Evolutionary conservation across 192 early-diverging fungal genomes (phyloP), one percentile per base, ranked within the genome.

Genomic region (Coemansia sp.): DNA sequence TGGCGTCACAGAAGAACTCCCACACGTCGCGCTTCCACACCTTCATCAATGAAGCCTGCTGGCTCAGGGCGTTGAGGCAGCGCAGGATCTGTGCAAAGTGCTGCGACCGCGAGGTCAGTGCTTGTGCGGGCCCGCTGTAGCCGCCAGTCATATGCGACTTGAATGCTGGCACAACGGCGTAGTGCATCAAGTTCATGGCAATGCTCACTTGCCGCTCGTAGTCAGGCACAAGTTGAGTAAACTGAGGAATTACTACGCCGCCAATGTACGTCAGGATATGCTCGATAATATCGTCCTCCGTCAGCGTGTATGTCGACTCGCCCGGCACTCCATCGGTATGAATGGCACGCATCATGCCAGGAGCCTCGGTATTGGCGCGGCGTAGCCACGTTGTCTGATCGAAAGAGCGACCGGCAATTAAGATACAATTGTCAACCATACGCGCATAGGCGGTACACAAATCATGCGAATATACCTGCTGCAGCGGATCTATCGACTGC

Each of bases 101-200:
- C 59, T 67, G 66, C 17, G 81, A 74, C 54, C 65, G 39, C 2
- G 81, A 74, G 0, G 73, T 70, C 36, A 63, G 14, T 2, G 76
- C 64, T 10, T 72, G 72, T 0, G 75, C 66, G 24, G 81, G 72
- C 1, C 72, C 81, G 59, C 76, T 78, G 56, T 69, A 78, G 2
- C 81, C 81, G 35, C 81, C 81, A 0, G 81, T 78, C 70, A 83
- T 78, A 8, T 85, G 84, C 24, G 85, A 86, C 65, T 89, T 90
- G 7, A 96, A 67, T 13, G 79, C 74, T 27, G 93, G 92, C 0
- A 77, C 86, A 29, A 94, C 84, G 29, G 92, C 85, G 79, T 94
- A 94, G 67, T 96, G 93, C 72, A 94, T 87, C n/a, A 94, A 35
- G 67, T 93, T 94, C 14, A 83, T 85, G 4, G 91, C 59, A 0